Evolutionary conservation across 2,329 filamentous ascomycete genomes (phyloP).

Genomic region (Fusarium tricinctum): DNA sequence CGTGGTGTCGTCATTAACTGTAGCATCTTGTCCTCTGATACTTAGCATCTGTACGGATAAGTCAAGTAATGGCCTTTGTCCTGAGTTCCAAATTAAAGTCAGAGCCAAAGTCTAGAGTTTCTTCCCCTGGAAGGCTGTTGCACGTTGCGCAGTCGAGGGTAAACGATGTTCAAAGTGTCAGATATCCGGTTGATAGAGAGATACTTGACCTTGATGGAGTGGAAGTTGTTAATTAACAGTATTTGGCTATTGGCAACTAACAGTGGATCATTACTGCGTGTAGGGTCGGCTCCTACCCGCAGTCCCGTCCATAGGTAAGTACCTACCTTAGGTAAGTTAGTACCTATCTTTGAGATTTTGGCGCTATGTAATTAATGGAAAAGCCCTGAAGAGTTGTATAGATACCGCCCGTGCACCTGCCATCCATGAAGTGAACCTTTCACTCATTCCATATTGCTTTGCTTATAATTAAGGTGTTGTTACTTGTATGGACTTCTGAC

Average conservation of each 20-base stretch:
- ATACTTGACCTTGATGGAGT: constrained; percentile 16
- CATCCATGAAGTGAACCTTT: constrained; percentile 8
- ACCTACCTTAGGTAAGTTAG: no score
- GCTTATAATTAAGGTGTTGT: no score
- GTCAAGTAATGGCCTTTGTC: constrained; percentile 11
- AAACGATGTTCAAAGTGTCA: background rate
- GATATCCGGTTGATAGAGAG: constrained; percentile 20
- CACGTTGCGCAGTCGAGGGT: background rate
- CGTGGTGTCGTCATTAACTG: constrained; percentile 27
- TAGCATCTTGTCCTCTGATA: constrained; percentile 11
- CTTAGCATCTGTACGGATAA: background rate
- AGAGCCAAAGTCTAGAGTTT: constrained; percentile 4
- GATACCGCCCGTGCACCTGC: constrained; percentile 6
- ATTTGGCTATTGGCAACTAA: constrained; percentile 27
- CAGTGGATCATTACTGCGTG: constrained; percentile 19
- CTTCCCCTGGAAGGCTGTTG: constrained; percentile 16
- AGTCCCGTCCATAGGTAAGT: background rate
- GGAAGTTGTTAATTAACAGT: constrained; percentile 1
- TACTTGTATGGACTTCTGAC: background rate
- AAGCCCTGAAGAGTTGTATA: constrained; percentile 11
- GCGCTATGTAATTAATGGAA: constrained; percentile 5
- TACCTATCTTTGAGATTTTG: constrained; percentile 7
- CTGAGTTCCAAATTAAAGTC: background rate
- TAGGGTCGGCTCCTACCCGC: background rate
- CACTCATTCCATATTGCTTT: constrained; percentile 11